These are phyloP conservation scores for Inonotus hispidus DNA, from an alignment of 1,284 basidiomycete species.

Conservation along the genomic window DNA sequence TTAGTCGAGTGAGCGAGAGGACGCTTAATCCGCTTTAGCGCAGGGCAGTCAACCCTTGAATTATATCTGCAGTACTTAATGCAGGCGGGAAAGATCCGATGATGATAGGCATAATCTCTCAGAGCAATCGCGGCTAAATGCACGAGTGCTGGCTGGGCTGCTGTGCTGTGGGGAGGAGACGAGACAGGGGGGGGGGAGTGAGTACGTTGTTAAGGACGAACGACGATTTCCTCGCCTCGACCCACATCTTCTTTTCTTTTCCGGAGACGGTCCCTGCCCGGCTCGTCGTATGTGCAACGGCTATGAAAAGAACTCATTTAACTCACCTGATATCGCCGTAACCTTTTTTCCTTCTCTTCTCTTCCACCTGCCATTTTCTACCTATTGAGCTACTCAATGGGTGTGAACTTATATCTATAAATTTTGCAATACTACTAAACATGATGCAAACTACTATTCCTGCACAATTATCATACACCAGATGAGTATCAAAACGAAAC, in stretches of 20 bases:
- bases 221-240: neutral
- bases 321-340: slow-evolving; percentile 3
- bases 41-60: slow-evolving; percentile 6
- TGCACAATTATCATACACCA: neutral
- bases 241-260: neutral
- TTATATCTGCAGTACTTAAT: slow-evolving; percentile 9
- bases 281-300: neutral
- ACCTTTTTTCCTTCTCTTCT: neutral
- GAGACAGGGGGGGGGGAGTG: neutral
- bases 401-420: neutral
- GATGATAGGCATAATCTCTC: neutral
- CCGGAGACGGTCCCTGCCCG: neutral
- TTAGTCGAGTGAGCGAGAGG: neutral
- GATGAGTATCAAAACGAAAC: neutral
- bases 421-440: neutral
- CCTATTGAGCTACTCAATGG: neutral
- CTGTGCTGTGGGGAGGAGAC: neutral
- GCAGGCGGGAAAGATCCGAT: slow-evolving; percentile 18
- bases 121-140: slow-evolving; percentile 2
- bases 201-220: neutral
- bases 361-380: neutral
- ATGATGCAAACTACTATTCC: neutral
- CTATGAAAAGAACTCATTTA: slow-evolving; percentile 4
- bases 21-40: slow-evolving; percentile 1
- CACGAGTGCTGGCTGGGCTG: neutral